A percentile compares a stretch with the other conserved stretches of the same genome.
phyloP scores from a whole-genome alignment of 2,329 filamentous ascomycete genomes.

The Trichoderma endophyticum region DNA sequence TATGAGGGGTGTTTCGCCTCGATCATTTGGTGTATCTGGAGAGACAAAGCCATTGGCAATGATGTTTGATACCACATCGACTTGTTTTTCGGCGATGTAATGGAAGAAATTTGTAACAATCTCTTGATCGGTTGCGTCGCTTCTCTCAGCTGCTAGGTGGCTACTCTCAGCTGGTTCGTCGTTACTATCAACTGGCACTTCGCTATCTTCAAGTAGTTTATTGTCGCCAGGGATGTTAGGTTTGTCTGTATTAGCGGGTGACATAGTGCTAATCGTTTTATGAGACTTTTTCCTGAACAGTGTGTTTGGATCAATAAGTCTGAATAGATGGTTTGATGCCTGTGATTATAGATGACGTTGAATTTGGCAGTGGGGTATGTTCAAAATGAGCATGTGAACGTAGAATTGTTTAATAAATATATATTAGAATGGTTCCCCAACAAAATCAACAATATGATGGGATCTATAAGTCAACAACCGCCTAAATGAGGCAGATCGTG shows the following conservation, averaged over 20 bases:
- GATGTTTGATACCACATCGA: neutral
- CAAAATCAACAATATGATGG: neutral
- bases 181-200: neutral
- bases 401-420: too few relatives aligned
- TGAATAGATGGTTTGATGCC: neutral
- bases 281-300: neutral
- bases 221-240: neutral
- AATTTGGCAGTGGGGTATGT: neutral
- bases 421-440: neutral
- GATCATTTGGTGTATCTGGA: neutral
- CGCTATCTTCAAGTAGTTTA: neutral
- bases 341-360: neutral
- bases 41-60: neutral
- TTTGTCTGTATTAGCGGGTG: neutral
- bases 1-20: constrained; percentile 8
- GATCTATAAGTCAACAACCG: neutral
- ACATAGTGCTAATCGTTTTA: neutral
- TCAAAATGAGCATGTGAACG: neutral
- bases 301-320: neutral
- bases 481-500: neutral
- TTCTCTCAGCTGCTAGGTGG: neutral
- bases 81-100: neutral
- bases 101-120: neutral
- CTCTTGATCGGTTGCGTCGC: neutral
- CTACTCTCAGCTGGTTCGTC: neutral